These are phyloP conservation scores for Cyberlindnera sargentensis DNA, from an alignment of 805 yeast genomes.

Conservation along the genomic window DNA sequence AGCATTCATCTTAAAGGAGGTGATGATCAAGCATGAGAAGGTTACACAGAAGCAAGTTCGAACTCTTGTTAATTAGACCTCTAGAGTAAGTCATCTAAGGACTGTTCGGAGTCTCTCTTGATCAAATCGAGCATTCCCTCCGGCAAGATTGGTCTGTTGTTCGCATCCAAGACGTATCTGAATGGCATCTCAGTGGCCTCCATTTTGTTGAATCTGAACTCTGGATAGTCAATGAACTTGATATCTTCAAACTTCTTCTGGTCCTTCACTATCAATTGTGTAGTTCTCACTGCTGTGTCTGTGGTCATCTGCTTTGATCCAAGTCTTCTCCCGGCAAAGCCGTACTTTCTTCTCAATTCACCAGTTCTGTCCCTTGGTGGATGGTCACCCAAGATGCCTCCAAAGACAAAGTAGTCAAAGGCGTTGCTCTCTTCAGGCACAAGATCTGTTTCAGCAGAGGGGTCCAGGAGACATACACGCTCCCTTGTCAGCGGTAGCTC, in stretches of 20 bases:
- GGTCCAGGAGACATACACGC: constrained; percentile 80
- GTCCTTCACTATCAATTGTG: constrained; percentile 68
- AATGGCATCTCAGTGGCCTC: constrained; percentile 98
- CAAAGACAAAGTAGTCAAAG: constrained; percentile 89
- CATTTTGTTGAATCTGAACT: constrained; percentile 75
- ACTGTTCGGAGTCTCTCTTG: constrained; percentile 77
- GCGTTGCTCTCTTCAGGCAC: constrained; percentile 56
- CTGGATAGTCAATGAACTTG: constrained; percentile 88
- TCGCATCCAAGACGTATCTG: constrained; percentile 65
- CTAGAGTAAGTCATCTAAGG: constrained; percentile 55
- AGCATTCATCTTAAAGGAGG: constrained; percentile 63
- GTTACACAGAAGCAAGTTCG: constrained; percentile 26
- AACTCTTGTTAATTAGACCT: constrained; percentile 1
- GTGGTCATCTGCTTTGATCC: constrained; percentile 95
- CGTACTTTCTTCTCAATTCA: constrained; percentile 71
- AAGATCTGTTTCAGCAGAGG: constrained; percentile 72
- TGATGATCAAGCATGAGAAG: constrained; percentile 25
- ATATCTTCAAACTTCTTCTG: constrained; percentile 59
- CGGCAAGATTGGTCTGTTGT: constrained; percentile 77
- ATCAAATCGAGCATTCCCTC: constrained; percentile 86
- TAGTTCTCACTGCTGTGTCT: constrained; percentile 92
- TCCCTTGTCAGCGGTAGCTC: constrained; percentile 39
- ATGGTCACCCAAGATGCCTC: constrained; percentile 94
- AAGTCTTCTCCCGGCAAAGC: constrained; percentile 79
- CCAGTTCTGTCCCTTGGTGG: constrained; percentile 91